Base-by-base conservation (phyloP, 164 flowering plant species). In the Stephania japonica region DNA sequence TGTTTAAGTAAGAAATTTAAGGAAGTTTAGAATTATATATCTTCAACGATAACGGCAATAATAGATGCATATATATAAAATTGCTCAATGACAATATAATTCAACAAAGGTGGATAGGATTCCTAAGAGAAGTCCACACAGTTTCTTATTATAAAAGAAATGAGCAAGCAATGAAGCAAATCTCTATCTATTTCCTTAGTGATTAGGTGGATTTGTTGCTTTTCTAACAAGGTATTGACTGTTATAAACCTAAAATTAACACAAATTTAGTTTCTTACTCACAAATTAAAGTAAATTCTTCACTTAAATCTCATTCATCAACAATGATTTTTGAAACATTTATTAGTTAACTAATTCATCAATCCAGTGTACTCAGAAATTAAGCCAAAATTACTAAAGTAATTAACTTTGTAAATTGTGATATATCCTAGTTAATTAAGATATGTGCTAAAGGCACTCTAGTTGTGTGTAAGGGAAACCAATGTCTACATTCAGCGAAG, bases 141-240 rank as follows among this genome's bases (percentile, higher is more conserved):
- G 25, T 65, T 18, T 43, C 43, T 41, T 50, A 16, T 32, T 23
- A 26, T 7, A 26, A 32, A 61, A 19, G 49, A 42, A 43, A 49
- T 13, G 41, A 64, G 65, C 24, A 44, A 38, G 5, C 38, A 18
- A 13, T 21, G 38, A 32, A 32, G 38, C 38, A 32, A 32, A 2
- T 32, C 38, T 32, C 38, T 32, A 32, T 13, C 63, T 5, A 53
- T 25, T 66, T 72, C 24, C 61, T 43, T 68, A 63, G 8, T 14
- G 77, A 69, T 71, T 69, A 43, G 80, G 76, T 81, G 70, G 67
- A 77, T 67, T 72, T n/a, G 69, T 79, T 65, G 6, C 75, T 82
- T 79, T 82, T 77, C 80, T 42, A 23, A 64, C 72, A 79, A 79
- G 80, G 63, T 65, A 75, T 75, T 77, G 84, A 81, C 80, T 77